Evolutionary conservation across 2,329 filamentous ascomycete genomes (phyloP), one percentile per base, ranked within the genome.

Genomic region (Akanthomyces lecanii): DNA sequence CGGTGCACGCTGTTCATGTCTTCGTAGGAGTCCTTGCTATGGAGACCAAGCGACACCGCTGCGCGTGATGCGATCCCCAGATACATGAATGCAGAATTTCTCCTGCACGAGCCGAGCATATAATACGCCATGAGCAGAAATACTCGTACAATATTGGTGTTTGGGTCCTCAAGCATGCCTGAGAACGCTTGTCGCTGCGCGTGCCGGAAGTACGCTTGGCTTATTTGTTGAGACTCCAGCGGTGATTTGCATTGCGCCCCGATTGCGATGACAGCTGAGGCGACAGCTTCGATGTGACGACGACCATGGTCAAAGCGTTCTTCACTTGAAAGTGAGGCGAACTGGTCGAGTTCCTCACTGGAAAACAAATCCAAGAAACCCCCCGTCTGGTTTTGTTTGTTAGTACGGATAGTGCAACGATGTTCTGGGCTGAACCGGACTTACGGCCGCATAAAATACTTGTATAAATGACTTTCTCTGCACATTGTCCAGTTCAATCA

Each of bases 51-150:
- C 0, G 83, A 82, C 4, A 82, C 80, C 0, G 85, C 84, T 0
- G 84, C 82, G 60, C 83, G 80, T 0, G 81, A 77, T 1, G 85
- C 85, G 10, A 87, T 80, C 0, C 85, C 85, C 2, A 88, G 70
- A 62, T 87, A 87, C 82, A 88, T 86, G 60, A 85, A 88, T 0
- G 85, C 85, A 0, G 84, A 78, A 62, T 86, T 86, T 10, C 84
- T 76, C 38, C 82, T 81, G 59, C 84, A 86, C 4, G 82, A 81
- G 0, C 82, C 83, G 3, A 85, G 76, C 78, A 85, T 82, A 66
- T 85, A 86, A 65, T 85, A 85, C 0, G 83, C 78, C 79, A 86
- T 82, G 18, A 86, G 73, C 0, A 85, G 70, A 65, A 85, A 86
- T 0, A 76, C 73, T 18, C 81, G 74, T 5, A 84, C 78, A 68